Evolutionary conservation across 768 basidiomycete genomes (phyloP), one percentile per base, ranked within the genome.

Genomic region (Auricularia auricula-judae): DNA sequence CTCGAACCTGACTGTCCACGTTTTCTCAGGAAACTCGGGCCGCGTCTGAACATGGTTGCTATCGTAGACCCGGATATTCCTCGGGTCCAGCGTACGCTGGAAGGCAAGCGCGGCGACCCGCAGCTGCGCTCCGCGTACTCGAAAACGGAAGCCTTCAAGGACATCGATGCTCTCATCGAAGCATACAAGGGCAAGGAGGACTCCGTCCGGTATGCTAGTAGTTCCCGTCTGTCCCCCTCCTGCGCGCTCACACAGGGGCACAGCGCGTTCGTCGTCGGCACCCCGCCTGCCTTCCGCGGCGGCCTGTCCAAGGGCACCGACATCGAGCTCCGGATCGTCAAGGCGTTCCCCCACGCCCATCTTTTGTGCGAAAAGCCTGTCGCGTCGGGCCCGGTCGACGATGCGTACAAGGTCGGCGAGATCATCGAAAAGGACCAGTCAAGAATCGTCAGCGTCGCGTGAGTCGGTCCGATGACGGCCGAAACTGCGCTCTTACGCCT

Each of bases 321-420:
- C 75, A 82, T 98, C 68, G 94, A 98, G 76, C 75, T 88, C 65
- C 89, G 94, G 76, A 85, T 96, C 68, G 75, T 95, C 74, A 87
- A 91, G 71, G 74, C 85, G 71, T 93, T 98, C 81, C 93, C 94
- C 59, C 87, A 89, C 36, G 86, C 89, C 36, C 86, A 91, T 35
- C 83, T 93, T 77, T 96, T 98, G 74, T 80, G 96, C 65, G 94
- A 97, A 76, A 97, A 97, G 77, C 94, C 94, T 21, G 81, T 95
- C 66, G 86, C 92, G 21, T 93, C 93, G 53, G 93, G 91, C 33
- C 84, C 87, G 23, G 81, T 93, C 62, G 76, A 81, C 36, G 83
- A 91, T 66, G 81, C 82, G 21, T 89, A 87, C 75, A 74, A 81
- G 62, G 85, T 96, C 67, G 86, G 89, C 3, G 85, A 87, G 70